phyloP scores from a whole-genome alignment of 2,329 filamentous ascomycete genomes.

The Botrytis medusae region DNA sequence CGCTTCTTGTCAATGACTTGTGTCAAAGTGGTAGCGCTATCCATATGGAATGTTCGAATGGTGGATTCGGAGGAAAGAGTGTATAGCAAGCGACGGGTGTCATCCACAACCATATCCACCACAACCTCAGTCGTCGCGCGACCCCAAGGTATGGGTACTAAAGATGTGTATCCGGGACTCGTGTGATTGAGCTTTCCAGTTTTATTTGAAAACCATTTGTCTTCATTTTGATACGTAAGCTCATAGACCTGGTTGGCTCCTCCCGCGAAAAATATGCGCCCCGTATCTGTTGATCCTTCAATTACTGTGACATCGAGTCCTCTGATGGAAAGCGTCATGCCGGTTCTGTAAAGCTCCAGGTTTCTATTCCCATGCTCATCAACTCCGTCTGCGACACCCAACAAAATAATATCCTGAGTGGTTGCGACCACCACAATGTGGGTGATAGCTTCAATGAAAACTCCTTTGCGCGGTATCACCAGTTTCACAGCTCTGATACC shows the following conservation, averaged over 20 bases:
- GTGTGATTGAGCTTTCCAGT: constrained; percentile 90
- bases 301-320: constrained; percentile 77
- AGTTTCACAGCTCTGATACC: constrained; percentile 90
- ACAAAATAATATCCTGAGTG: constrained; percentile 75
- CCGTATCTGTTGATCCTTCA: constrained; percentile 71
- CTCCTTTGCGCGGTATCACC: constrained; percentile 77
- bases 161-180: constrained; percentile 66
- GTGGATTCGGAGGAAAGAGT: constrained; percentile 85
- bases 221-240: constrained; percentile 93
- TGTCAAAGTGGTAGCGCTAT: constrained; percentile 59
- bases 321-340: constrained; percentile 75
- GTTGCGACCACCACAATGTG: constrained; percentile 90
- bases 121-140: constrained; percentile 62
- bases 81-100: constrained; percentile 84
- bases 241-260: constrained; percentile 87
- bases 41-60: constrained; percentile 89
- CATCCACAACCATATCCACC: constrained; percentile 80
- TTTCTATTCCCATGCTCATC: constrained; percentile 68
- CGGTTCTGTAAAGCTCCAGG: constrained; percentile 83
- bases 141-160: constrained; percentile 53
- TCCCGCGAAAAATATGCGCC: constrained; percentile 91
- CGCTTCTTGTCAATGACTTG: constrained; percentile 63
- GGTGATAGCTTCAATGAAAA: constrained; percentile 83
- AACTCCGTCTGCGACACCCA: constrained; percentile 74
- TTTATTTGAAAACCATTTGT: constrained; percentile 90